These are phyloP conservation scores for Aspergillus texensis DNA, from an alignment of 2,329 filamentous ascomycete genomes.

Conservation along the genomic window DNA sequence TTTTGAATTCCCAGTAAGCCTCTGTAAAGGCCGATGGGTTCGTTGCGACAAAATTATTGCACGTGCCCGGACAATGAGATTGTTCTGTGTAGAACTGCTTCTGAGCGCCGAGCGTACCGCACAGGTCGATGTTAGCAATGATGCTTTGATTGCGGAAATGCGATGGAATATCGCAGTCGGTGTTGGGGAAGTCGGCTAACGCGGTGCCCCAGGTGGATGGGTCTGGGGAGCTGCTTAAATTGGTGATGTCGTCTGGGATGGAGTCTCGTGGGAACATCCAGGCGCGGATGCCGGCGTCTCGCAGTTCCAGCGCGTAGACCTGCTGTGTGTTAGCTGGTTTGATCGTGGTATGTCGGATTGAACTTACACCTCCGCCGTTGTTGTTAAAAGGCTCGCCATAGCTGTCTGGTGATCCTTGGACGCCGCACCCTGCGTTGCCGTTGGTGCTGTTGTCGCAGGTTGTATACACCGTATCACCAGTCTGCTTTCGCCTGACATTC, in stretches of 20 bases:
- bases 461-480: conserved; percentile 45
- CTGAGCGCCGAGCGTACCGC: conserved; percentile 56
- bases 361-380: conserved; percentile 54
- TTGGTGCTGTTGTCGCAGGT: conserved; percentile 58
- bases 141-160: conserved; percentile 70
- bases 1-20: conserved; percentile 68
- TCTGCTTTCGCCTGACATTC: conserved; percentile 57
- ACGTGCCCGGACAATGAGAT: conserved; percentile 55
- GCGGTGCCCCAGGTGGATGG: conserved; percentile 65
- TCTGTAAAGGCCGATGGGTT: conserved; percentile 59
- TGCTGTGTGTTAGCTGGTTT: conserved; percentile 10
- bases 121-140: conserved; percentile 67
- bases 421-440: conserved; percentile 61
- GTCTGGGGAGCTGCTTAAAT: conserved; percentile 53
- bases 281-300: conserved; percentile 62
- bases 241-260: conserved; percentile 57
- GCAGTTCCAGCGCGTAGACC: conserved; percentile 64
- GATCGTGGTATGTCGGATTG: accelerated
- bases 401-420: conserved; percentile 46
- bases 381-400: conserved; percentile 59
- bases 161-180: conserved; percentile 59
- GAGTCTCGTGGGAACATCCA: conserved; percentile 60
- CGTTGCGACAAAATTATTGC: conserved; percentile 60
- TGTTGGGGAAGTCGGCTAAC: conserved; percentile 66
- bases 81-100: conserved; percentile 34